phyloP scores from a whole-genome alignment of 176 grass and related monocot species.

The Eragrostis curvula region DNA sequence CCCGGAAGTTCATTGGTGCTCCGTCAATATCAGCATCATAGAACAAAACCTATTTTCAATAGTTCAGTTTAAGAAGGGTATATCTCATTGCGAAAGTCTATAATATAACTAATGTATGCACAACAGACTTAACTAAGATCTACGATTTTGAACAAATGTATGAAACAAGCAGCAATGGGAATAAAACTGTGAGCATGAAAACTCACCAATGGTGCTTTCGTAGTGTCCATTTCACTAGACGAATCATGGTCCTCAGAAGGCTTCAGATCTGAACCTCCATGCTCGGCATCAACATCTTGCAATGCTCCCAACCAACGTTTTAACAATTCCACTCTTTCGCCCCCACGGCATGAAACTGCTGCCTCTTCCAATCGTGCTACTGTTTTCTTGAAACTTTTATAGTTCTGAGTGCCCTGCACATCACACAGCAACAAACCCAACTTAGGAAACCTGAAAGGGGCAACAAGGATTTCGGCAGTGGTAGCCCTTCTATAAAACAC shows the following conservation, averaged over 20 bases:
- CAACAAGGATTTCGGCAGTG: neutral
- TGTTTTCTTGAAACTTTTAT: constrained; percentile 84
- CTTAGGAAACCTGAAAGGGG: neutral
- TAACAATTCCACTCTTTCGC: constrained; percentile 78
- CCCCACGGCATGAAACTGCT: constrained; percentile 78
- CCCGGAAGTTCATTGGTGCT: constrained; percentile 81
- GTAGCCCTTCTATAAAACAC: neutral
- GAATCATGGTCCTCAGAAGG: constrained; percentile 41
- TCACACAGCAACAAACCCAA: constrained; percentile 16
- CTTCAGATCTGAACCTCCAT: constrained; percentile 45
- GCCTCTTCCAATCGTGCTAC: constrained; percentile 80
- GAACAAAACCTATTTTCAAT: constrained; percentile 71
- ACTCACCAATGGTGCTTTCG: constrained; percentile 67
- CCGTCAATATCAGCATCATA: constrained; percentile 86
- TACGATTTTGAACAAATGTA: constrained; percentile 3
- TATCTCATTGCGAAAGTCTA: constrained; percentile 20
- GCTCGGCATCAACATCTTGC: constrained; percentile 66
- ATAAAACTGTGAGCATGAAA: neutral
- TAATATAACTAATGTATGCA: constrained; percentile 10
- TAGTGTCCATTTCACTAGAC: constrained; percentile 50
- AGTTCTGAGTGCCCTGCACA: constrained; percentile 66
- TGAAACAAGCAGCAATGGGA: neutral
- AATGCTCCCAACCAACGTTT: constrained; percentile 80
- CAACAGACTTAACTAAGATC: neutral
- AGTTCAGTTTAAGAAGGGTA: constrained; percentile 29